These are phyloP conservation scores for Curvularia lunata DNA, from an alignment of 2,329 filamentous ascomycete species.

Conservation along the genomic window DNA sequence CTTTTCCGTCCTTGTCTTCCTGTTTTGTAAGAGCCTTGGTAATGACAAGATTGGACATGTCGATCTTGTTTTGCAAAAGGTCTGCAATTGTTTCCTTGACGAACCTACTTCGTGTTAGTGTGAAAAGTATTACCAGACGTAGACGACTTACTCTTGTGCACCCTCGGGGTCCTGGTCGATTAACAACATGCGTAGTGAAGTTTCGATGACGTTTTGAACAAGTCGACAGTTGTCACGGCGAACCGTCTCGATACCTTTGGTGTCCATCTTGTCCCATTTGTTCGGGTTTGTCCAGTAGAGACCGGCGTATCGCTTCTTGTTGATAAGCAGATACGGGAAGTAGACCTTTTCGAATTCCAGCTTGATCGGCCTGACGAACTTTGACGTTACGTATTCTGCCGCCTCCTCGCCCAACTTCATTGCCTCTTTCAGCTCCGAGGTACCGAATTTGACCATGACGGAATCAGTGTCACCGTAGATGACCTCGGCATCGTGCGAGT, in stretches of 20 bases:
- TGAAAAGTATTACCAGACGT: constrained; percentile 47
- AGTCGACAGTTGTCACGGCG: constrained; percentile 94
- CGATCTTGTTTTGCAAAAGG: constrained; percentile 93
- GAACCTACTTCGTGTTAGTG: constrained; percentile 64
- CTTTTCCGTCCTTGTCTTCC: constrained; percentile 44
- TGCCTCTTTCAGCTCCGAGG: constrained; percentile 80
- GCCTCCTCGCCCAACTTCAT: constrained; percentile 98
- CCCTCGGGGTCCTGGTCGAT: constrained; percentile 90
- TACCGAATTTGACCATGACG: constrained; percentile 99
- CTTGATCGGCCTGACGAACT: constrained; percentile 97
- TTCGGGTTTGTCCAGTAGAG: constrained; percentile 94
- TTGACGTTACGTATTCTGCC: constrained; percentile 82
- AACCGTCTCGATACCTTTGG: constrained; percentile 98
- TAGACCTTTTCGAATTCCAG: constrained; percentile 99
- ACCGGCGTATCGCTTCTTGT: constrained; percentile 99
- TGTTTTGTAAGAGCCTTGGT: constrained; percentile 91
- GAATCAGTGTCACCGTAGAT: constrained; percentile 99
- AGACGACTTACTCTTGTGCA: constrained; percentile 80
- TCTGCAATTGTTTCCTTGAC: constrained; percentile 97
- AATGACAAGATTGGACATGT: constrained; percentile 99
- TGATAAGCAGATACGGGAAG: constrained; percentile 96
- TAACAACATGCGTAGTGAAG: constrained; percentile 90
- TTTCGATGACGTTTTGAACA: constrained; percentile 97
- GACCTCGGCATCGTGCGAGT: constrained; percentile 91
- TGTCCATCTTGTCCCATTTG: constrained; percentile 99